Conservation (phyloP, 2,329 filamentous ascomycete genomes). For the Zymoseptoria crescenta region DNA sequence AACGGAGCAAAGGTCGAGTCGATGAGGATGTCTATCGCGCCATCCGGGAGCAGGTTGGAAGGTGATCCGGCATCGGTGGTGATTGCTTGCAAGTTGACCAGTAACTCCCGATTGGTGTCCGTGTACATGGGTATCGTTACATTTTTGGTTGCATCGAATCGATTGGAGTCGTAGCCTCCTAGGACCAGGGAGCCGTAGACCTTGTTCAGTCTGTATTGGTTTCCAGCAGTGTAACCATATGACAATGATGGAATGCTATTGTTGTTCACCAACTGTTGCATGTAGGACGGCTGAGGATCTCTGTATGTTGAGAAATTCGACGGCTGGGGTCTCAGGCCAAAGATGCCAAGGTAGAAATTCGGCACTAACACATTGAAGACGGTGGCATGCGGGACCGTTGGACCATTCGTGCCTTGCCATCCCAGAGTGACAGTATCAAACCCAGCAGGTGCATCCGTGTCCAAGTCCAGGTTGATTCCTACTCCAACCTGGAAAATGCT, state of each 20-base stretch:
- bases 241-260: slow-evolving; percentile 30
- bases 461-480: slow-evolving; percentile 45
- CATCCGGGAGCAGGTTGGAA: slow-evolving; percentile 23
- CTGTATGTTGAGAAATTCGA: slow-evolving; percentile 31
- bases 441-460: slow-evolving; percentile 23
- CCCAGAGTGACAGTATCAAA: slow-evolving; percentile 30
- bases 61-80: slow-evolving; percentile 18
- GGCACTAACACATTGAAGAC: slow-evolving; percentile 23
- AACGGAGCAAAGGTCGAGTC: slow-evolving; percentile 59
- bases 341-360: slow-evolving; percentile 28
- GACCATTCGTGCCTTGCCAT: slow-evolving; percentile 28
- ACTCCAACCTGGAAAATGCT: slow-evolving; percentile 56
- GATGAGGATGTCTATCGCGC: slow-evolving; percentile 42
- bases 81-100: slow-evolving; percentile 28
- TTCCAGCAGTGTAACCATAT: slow-evolving; percentile 34
- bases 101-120: slow-evolving; percentile 28
- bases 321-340: slow-evolving; percentile 30
- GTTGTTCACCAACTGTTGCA: slow-evolving; percentile 26
- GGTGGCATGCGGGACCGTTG: slow-evolving; percentile 24
- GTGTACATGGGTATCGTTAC: slow-evolving; percentile 25
- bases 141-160: slow-evolving; percentile 29
- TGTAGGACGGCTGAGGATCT: slow-evolving; percentile 29
- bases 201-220: slow-evolving; percentile 29
- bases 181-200: slow-evolving; percentile 33
- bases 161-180: slow-evolving; percentile 33